These are phyloP conservation scores for Diplodia intermedia DNA, from an alignment of 2,329 filamentous ascomycete species.

Conservation along the genomic window DNA sequence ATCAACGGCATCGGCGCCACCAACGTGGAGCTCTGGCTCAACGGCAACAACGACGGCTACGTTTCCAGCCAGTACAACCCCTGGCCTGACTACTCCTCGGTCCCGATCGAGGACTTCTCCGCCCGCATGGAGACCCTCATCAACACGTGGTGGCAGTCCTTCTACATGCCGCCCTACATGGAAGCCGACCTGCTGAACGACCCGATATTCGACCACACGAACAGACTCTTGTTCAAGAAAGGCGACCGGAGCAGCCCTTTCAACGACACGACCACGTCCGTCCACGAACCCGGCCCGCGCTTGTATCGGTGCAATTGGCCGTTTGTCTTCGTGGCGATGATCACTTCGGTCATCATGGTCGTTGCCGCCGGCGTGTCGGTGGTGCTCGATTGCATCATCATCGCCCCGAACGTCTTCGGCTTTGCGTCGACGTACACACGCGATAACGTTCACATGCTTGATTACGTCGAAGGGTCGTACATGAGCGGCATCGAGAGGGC, in stretches of 20 bases:
- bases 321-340: not conserved
- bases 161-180: slow-evolving; percentile 4
- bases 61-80: not conserved
- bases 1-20: not conserved
- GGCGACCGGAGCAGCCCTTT: not conserved
- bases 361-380: not conserved
- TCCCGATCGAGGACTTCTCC: not conserved
- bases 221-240: not conserved
- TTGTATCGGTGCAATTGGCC: not conserved
- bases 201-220: not conserved
- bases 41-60: not conserved
- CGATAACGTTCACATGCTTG: not conserved
- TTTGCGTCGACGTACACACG: not conserved
- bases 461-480: not conserved
- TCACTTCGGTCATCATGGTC: not conserved
- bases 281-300: not conserved
- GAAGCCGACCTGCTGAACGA: not conserved
- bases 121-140: not conserved
- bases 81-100: not conserved
- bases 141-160: slow-evolving; percentile 15
- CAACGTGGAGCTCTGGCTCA: not conserved
- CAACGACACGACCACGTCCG: not conserved
- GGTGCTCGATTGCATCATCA: not conserved
- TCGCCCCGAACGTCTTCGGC: not conserved
- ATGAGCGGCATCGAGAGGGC: not conserved